Conservation (phyloP, 306 rosid genomes). For the Prunus mira region DNA sequence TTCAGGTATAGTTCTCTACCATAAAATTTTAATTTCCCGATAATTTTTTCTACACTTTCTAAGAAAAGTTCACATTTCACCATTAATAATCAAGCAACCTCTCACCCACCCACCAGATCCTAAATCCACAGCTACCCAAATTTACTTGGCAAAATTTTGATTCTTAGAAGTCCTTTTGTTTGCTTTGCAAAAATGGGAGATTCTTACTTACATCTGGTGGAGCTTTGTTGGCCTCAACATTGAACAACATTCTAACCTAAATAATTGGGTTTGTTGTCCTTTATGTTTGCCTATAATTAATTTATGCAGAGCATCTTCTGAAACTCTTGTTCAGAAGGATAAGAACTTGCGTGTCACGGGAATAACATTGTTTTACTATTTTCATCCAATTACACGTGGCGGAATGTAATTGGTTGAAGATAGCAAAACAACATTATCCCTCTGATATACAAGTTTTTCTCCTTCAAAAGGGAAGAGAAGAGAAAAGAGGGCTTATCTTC, state of each 20-base stretch:
- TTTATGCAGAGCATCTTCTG: neutral
- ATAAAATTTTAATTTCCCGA: neutral
- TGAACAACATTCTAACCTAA: neutral
- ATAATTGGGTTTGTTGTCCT: neutral
- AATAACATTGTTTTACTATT: too few species aligned
- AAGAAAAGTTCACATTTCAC: slow-evolving; percentile 21
- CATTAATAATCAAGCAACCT: slow-evolving; percentile 45
- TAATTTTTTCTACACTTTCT: neutral
- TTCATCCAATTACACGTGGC: too few species aligned
- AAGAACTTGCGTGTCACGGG: accelerated
- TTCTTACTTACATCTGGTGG: slow-evolving; percentile 3
- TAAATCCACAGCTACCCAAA: slow-evolving; percentile 36
- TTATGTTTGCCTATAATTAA: neutral
- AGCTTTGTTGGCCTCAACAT: neutral
- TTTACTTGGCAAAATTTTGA: slow-evolving; percentile 39
- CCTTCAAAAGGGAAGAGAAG: neutral
- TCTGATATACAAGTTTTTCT: neutral
- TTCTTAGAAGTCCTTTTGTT: slow-evolving; percentile 38
- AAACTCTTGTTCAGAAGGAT: neutral
- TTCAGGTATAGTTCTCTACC: neutral
- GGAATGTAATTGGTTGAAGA: too few species aligned
- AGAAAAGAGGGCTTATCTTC: neutral
- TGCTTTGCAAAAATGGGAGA: slow-evolving; percentile 29
- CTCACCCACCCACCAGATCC: slow-evolving; percentile 37
- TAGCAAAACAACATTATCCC: neutral